Base-by-base conservation (phyloP, 2,329 filamentous ascomycete genomes). In the Aspergillus awamori region DNA sequence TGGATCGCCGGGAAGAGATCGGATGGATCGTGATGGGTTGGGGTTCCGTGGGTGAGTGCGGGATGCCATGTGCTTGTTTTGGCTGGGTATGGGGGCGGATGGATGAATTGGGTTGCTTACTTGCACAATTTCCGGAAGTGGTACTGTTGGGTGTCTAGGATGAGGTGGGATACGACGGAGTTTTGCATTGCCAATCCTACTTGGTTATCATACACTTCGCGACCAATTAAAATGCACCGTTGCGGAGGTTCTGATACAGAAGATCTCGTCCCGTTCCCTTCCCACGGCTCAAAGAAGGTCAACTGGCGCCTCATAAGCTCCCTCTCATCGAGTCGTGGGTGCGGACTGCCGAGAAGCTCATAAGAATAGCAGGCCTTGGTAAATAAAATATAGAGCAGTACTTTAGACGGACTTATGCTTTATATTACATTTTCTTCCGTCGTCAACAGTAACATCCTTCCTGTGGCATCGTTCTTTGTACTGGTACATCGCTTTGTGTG, bases 221-320 rank as follows among this genome's bases (percentile, higher is more conserved):
- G 1, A 20, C 17, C 17, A 20, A 20, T 20, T 2, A 20, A 20
- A 20, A 2, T 20, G 17, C 11, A 38, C 22, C 20, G 59, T 48
- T 15, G 41, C 47, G 30, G 57, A 63, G 5, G 8, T 8, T 11
- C 51, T 53, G 15, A 65, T 57, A 28, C 63, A 63, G 1, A 13
- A 7, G 3, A 61, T 59, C 20, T 65, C 61, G 26, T 63, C 63
- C 8, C 58, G 1, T 17, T 17, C 17, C 17, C 53, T 33, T 65
- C 61, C 61, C 63, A 65, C 2, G 63, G 63, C 38, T 61, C 55
- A 26, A 63, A 65, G 13, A 54, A 13, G 13, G 11, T 5, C 4
- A 30, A 30, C 10, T 30, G 28, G 11, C 10, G 8, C 28, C 5
- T 11, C 33, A 36, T 11, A 13, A 36, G 11, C 11, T 36, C 11